phyloP scores from a whole-genome alignment of 805 yeast species.

The Saturnispora ahearnii region DNA sequence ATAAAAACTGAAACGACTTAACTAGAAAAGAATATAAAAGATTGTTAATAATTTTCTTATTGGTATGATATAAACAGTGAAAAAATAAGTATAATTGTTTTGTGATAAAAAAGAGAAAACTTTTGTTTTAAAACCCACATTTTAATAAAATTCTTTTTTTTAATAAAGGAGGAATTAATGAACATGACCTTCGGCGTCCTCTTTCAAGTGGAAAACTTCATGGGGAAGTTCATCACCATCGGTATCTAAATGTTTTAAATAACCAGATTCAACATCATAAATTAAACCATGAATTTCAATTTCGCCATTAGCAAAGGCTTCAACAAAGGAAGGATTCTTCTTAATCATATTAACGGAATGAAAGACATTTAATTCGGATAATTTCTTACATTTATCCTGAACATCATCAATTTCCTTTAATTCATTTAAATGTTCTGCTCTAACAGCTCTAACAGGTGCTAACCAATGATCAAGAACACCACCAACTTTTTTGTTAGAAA shows the following conservation, averaged over 20 bases:
- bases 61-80: no score
- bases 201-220: constrained; percentile 23
- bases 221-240: constrained; percentile 16
- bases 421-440: constrained; percentile 47
- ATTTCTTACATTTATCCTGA: constrained; percentile 44
- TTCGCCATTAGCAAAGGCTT: constrained; percentile 52
- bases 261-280: constrained; percentile 76
- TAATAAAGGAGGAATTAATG: constrained; percentile 2
- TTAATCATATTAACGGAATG: constrained; percentile 61
- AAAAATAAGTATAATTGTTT: no score
- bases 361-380: constrained; percentile 69
- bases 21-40: no score
- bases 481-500: constrained; percentile 55
- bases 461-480: constrained; percentile 69
- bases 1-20: no score
- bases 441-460: constrained; percentile 55
- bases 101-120: background rate
- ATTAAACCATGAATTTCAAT: constrained; percentile 76
- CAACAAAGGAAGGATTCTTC: constrained; percentile 57
- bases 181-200: constrained; percentile 8
- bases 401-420: constrained; percentile 44
- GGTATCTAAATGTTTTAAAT: constrained; percentile 32
- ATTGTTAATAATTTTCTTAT: no score
- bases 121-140: background rate
- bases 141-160: background rate